phyloP scores from a whole-genome alignment of 2,329 filamentous ascomycete genomes.

The Aspergillus latus region DNA sequence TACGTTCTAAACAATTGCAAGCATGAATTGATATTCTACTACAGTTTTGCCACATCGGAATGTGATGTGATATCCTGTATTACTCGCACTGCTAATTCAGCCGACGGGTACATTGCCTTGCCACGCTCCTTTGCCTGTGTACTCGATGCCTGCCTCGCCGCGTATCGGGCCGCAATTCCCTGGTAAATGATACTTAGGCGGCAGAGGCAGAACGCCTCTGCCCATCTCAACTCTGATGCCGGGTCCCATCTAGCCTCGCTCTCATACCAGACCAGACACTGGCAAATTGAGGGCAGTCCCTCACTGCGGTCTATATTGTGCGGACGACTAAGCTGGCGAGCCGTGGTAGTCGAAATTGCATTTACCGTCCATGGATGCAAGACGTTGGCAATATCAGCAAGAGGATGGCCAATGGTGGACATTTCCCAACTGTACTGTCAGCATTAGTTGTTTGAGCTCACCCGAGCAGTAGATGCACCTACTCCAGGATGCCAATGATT shows the following conservation, averaged over 20 bases:
- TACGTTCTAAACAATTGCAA: no score
- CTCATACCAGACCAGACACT: not conserved
- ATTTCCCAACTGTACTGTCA: not conserved
- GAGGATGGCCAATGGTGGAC: not conserved
- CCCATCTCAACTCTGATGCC: not conserved
- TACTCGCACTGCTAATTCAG: not conserved
- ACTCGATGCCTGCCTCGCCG: not conserved
- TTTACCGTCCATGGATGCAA: not conserved
- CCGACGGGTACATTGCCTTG: not conserved
- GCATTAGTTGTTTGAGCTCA: not conserved
- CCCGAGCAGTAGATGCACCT: not conserved
- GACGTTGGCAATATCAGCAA: conserved; percentile 1
- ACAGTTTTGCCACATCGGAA: not conserved
- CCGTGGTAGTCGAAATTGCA: not conserved
- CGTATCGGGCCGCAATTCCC: not conserved
- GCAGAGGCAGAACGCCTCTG: conserved; percentile 1
- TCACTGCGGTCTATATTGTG: not conserved
- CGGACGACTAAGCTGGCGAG: not conserved
- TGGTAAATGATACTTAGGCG: conserved; percentile 1
- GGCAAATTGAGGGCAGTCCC: not conserved
- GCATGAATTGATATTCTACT: not conserved
- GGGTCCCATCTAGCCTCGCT: not conserved
- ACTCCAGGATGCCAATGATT: conserved; percentile 87
- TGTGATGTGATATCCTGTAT: not conserved
- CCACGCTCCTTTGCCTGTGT: not conserved